phyloP scores from a whole-genome alignment of 306 rosid species.

The Lupinus albus region DNA sequence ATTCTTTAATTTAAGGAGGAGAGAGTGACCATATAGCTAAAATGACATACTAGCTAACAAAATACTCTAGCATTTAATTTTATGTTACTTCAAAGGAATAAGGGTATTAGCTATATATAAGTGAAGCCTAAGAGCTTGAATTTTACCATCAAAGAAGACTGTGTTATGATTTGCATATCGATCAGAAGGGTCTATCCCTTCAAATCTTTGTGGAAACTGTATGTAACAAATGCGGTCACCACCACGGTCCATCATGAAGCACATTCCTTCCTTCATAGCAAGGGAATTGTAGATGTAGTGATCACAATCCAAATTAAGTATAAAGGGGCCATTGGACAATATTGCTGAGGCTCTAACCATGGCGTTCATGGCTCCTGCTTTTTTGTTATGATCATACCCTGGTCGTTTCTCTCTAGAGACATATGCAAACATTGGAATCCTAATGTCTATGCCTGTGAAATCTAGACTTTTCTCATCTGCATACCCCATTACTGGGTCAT shows the following conservation, averaged over 20 bases:
- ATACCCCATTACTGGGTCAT: constrained; percentile 63
- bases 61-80: background rate
- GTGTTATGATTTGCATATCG: constrained; percentile 91
- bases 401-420: constrained; percentile 85
- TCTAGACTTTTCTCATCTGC: constrained; percentile 65
- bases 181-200: constrained; percentile 86
- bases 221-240: constrained; percentile 84
- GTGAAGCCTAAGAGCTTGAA: background rate
- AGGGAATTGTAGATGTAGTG: constrained; percentile 69
- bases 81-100: background rate
- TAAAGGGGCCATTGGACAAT: constrained; percentile 77
- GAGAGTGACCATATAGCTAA: background rate
- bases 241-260: constrained; percentile 89
- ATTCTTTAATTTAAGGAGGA: background rate
- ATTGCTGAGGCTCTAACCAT: constrained; percentile 88
- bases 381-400: constrained; percentile 83
- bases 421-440: constrained; percentile 84
- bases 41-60: background rate
- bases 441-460: constrained; percentile 74
- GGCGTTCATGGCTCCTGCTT: constrained; percentile 94
- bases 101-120: background rate
- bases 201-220: constrained; percentile 87
- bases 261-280: constrained; percentile 79
- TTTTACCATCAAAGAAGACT: constrained; percentile 83
- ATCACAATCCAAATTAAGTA: constrained; percentile 81